These are phyloP conservation scores for Rubia balearica DNA, from an alignment of 305 asterid species.

Conservation along the genomic window DNA sequence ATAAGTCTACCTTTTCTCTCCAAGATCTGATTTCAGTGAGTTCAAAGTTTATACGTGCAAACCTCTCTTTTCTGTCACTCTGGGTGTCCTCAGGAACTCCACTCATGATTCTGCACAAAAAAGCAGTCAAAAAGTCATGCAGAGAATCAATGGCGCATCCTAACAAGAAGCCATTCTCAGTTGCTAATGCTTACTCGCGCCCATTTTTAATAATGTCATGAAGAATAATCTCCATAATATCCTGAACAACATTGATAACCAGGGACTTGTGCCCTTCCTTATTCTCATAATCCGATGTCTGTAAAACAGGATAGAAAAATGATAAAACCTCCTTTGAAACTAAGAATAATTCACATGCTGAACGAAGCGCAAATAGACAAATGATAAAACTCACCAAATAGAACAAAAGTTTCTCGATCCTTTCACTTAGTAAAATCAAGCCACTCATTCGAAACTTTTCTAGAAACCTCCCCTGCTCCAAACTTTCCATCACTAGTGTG, in stretches of 20 bases:
- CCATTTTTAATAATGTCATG: constrained; percentile 75
- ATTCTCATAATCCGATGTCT: constrained; percentile 57
- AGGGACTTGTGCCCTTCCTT: constrained; percentile 41
- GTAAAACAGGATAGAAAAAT: constrained; percentile 16
- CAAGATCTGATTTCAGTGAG: constrained; percentile 48
- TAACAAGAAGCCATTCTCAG: background rate
- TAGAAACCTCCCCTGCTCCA: constrained; percentile 41
- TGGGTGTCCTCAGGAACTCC: constrained; percentile 21
- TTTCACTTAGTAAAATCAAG: constrained; percentile 63
- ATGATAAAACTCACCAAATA: constrained; percentile 48
- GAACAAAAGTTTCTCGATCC: constrained; percentile 61
- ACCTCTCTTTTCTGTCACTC: constrained; percentile 53
- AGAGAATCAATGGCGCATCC: constrained; percentile 7
- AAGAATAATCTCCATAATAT: constrained; percentile 76
- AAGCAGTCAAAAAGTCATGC: constrained; percentile 9
- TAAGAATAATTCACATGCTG: background rate
- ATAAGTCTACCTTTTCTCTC: constrained; percentile 80
- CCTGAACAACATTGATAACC: constrained; percentile 80
- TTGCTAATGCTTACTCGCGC: constrained; percentile 44
- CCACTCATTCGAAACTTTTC: constrained; percentile 67
- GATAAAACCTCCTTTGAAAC: background rate
- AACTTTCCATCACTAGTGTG: constrained; percentile 59
- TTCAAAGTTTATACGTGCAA: constrained; percentile 53
- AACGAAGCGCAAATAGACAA: constrained; percentile 7
- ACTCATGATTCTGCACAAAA: constrained; percentile 47